Percentiles rank a stretch among this genome's conserved stretches.
phyloP scores from a whole-genome alignment of 345 rosid genomes.

The Hibiscus trionum region DNA sequence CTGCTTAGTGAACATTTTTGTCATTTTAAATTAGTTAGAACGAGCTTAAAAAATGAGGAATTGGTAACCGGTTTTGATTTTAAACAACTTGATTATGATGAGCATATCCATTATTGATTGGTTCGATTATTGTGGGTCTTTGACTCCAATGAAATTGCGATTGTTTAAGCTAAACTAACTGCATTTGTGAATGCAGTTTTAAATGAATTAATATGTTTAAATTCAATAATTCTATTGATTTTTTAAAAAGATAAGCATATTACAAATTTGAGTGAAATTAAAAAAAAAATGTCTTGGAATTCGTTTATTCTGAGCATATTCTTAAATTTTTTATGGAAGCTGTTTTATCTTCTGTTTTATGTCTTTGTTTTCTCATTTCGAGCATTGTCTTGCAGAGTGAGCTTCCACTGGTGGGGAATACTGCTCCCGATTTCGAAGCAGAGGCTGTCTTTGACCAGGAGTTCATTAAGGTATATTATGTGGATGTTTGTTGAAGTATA shows the following conservation, averaged over 20 bases:
- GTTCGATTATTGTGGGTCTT: background rate
- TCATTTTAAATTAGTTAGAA: too few species aligned
- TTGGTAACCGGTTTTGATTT: background rate
- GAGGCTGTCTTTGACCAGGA: slow-evolving; percentile 98
- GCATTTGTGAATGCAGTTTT: background rate
- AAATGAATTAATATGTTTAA: background rate
- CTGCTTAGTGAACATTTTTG: background rate
- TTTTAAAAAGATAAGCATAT: background rate
- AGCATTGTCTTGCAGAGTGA: slow-evolving; percentile 40
- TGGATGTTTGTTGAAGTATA: background rate
- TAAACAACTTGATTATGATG: background rate
- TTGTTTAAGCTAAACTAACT: background rate
- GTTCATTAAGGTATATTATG: slow-evolving; percentile 63
- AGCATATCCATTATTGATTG: background rate
- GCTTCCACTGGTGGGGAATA: slow-evolving; percentile 75
- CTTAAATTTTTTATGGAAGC: background rate
- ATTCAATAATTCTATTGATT: background rate
- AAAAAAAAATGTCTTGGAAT: background rate
- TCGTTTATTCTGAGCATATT: background rate
- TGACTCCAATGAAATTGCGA: background rate
- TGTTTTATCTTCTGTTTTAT: background rate
- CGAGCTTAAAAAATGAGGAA: background rate
- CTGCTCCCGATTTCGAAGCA: slow-evolving; percentile 87
- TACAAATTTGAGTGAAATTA: too few species aligned
- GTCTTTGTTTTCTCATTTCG: background rate